Conservation (phyloP, 257 asterid species). For the Buddleja alternifolia region DNA sequence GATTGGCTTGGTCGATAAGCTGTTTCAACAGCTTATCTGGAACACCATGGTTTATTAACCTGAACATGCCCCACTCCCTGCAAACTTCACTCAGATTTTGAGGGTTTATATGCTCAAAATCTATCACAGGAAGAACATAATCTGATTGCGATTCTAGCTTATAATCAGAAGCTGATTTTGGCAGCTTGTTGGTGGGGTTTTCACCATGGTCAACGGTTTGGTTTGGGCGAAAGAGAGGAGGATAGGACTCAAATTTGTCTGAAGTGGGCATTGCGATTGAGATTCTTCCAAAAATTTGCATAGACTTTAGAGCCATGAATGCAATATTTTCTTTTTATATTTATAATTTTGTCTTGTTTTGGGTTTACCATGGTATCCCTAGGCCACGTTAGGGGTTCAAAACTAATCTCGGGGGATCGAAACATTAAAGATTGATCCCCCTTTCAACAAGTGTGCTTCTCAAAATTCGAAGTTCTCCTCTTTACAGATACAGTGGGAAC, state of each 20-base stretch:
- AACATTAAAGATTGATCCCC: too few species aligned
- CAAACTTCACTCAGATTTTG: slow-evolving; percentile 49
- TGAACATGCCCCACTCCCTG: slow-evolving; percentile 83
- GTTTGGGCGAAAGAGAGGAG: slow-evolving; percentile 62
- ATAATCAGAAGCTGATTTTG: not conserved
- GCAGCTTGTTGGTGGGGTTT: too few species aligned
- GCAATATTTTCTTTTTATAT: slow-evolving; percentile 6
- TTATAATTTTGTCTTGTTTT: not conserved
- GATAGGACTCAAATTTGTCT: slow-evolving; percentile 52
- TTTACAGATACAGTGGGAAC: too few species aligned
- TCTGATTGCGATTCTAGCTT: not conserved
- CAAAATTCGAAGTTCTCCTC: too few species aligned
- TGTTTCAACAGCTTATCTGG: slow-evolving; percentile 47
- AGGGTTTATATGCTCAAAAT: slow-evolving; percentile 39
- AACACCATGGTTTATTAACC: slow-evolving; percentile 81
- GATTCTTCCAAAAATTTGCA: not conserved
- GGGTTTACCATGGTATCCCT: too few species aligned
- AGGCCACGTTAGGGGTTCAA: too few species aligned
- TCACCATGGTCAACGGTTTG: slow-evolving; percentile 17
- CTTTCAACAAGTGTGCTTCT: too few species aligned
- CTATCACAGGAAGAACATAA: slow-evolving; percentile 57
- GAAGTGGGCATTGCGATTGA: slow-evolving; percentile 42
- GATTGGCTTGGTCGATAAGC: slow-evolving; percentile 47
- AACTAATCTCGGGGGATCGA: too few species aligned
- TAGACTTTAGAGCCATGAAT: not conserved